Base-by-base conservation (phyloP, 1,139 yeast genomes). In the Debaryomycetaceae sp. region DNA sequence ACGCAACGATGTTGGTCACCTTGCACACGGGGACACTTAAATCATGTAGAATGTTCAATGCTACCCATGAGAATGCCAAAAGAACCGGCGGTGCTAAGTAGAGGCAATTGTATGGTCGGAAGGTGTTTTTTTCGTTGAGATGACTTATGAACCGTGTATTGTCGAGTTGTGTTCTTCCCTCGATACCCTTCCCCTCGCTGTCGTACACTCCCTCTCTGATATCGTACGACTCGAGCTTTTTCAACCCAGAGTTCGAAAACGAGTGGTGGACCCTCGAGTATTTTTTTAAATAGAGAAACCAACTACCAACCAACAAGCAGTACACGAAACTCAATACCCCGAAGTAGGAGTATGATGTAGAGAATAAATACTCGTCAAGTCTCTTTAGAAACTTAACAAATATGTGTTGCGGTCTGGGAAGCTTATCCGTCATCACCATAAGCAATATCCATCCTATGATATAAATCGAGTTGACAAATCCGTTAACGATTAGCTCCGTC, bases 381-480 rank as follows among this genome's bases (percentile, higher is more conserved):
- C 65, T 56, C 46, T 62, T 67, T 8, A 76, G 70, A 17, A 78
- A 53, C 41, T 69, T 60, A 38, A 77, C 81, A 48, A 75, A 73
- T 39, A 83, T 82, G 1, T 50, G 48, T 3, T 41, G 45, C 3
- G 41, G 31, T 14, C 41, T 36, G 24, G 44, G 44, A 33, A 41
- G 29, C 11, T 33, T 31, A 17, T 39, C 36, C 15, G 38, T 34
- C 9, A 35, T 29, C 30, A 33, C 32, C 17, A 38, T 36, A 13
- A 39, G 19, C 4, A 35, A 22, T 9, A 39, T 15, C 44, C 44
- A 41, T 22, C 39, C 24, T 22, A 38, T 30, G 18, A 41, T 32
- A 19, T 36, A 39, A 19, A 34, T 30, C 19, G 37, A 33, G 33
- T 37, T 40, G 3, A 40, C 17, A 24, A 38, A 33, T 11, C 34